Evolutionary conservation across 2,329 filamentous ascomycete species (phyloP).

Genomic region (Stachybotrys chlorohalonatus): DNA sequence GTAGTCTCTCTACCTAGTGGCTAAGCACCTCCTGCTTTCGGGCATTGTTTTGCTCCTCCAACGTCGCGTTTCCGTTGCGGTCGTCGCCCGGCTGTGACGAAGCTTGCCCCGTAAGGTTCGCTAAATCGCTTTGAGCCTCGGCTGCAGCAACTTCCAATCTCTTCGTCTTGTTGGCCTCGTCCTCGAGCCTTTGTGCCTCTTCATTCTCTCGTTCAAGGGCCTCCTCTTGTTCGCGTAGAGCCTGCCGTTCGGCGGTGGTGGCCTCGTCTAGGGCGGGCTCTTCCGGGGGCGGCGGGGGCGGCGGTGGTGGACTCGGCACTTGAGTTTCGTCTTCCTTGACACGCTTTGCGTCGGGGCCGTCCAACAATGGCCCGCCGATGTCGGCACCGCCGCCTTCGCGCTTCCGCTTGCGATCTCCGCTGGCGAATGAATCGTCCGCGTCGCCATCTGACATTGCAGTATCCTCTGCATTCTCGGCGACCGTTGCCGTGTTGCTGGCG

Average conservation of each 20-base stretch:
- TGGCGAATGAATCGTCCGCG: slow-evolving; percentile 32
- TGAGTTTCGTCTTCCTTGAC: slow-evolving; percentile 37
- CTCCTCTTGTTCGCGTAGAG: slow-evolving; percentile 40
- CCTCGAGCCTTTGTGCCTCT: slow-evolving; percentile 42
- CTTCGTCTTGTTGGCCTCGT: slow-evolving; percentile 29
- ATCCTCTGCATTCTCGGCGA: slow-evolving; percentile 23
- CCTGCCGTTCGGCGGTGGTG: slow-evolving; percentile 32
- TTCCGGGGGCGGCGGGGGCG: slow-evolving; percentile 38
- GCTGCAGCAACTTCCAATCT: slow-evolving; percentile 13
- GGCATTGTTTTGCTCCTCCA: slow-evolving; percentile 7
- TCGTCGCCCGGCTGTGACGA: background rate
- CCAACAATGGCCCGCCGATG: slow-evolving; percentile 38
- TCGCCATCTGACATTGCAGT: slow-evolving; percentile 34
- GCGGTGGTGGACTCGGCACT: slow-evolving; percentile 31
- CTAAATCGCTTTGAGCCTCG: slow-evolving; percentile 12
- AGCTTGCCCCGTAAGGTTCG: slow-evolving; percentile 3
- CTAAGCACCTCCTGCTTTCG: slow-evolving; percentile 13
- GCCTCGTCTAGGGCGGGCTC: slow-evolving; percentile 25
- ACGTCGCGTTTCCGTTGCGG: slow-evolving; percentile 3
- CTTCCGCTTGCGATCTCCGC: slow-evolving; percentile 56
- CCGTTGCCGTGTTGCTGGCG: slow-evolving; percentile 6
- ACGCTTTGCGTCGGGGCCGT: slow-evolving; percentile 47
- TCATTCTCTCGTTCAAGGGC: slow-evolving; percentile 44
- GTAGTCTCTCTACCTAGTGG: slow-evolving; percentile 5
- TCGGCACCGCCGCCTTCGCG: slow-evolving; percentile 30